phyloP scores from a whole-genome alignment of 1,284 basidiomycete species.

The Paramarasmius palmivorus region DNA sequence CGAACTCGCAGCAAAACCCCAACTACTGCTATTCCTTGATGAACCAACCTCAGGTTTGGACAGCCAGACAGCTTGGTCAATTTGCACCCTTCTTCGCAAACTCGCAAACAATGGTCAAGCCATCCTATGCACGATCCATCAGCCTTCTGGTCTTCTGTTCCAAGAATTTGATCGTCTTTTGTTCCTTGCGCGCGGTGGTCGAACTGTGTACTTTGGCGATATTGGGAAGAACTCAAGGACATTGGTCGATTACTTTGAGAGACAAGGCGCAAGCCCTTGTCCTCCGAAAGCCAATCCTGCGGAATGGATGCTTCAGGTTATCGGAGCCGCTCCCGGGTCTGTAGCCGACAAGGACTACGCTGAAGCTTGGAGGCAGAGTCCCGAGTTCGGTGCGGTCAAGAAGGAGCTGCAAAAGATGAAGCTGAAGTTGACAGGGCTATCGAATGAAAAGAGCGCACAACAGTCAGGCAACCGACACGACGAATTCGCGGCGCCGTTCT shows the following conservation, averaged over 20 bases:
- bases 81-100: conserved; percentile 29
- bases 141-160: conserved; percentile 55
- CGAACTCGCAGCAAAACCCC: conserved; percentile 36
- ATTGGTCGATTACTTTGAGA: conserved; percentile 53
- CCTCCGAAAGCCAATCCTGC: conserved; percentile 19
- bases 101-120: conserved; percentile 67
- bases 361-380: conserved; percentile 29
- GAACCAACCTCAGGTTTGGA: conserved; percentile 67
- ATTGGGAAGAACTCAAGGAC: conserved; percentile 44
- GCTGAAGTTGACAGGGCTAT: conserved; percentile 16
- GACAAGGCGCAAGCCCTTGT: conserved; percentile 35
- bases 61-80: conserved; percentile 65
- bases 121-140: conserved; percentile 58
- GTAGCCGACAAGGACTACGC: conserved; percentile 31
- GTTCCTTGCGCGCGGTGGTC: conserved; percentile 44
- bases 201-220: conserved; percentile 57
- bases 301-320: conserved; percentile 25
- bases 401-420: conserved; percentile 29
- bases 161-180: conserved; percentile 54
- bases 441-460: neutral
- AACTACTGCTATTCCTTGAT: conserved; percentile 64
- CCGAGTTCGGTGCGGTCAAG: conserved; percentile 26
- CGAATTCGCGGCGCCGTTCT: conserved; percentile 41
- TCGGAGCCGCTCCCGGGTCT: conserved; percentile 20
- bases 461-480: conserved; percentile 20